Percentiles rank a stretch among this genome's conserved stretches.
phyloP scores from a whole-genome alignment of 768 basidiomycete species.

The Russula sp. region DNA sequence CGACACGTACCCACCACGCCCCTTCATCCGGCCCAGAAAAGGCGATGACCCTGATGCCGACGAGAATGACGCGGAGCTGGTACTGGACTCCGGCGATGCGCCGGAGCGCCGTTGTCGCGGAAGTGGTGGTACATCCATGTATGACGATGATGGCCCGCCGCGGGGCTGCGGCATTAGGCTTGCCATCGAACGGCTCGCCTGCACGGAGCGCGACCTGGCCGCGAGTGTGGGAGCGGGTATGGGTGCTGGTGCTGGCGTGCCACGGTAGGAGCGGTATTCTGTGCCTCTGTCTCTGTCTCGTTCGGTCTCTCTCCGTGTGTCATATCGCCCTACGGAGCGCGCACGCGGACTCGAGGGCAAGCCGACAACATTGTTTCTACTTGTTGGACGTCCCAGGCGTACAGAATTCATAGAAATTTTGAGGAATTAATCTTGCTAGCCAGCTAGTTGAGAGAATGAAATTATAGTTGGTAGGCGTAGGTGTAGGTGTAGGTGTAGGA shows the following conservation, averaged over 20 bases:
- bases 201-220: conserved; percentile 21
- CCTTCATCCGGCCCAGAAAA: conserved; percentile 35
- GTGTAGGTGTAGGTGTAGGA: not conserved
- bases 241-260: not conserved
- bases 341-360: conserved; percentile 39
- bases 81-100: conserved; percentile 18
- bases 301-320: not conserved
- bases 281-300: conserved; percentile 6
- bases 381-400: conserved; percentile 7
- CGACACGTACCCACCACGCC: conserved; percentile 32
- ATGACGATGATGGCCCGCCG: not conserved
- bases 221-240: not conserved
- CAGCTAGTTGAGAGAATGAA: conserved; percentile 11
- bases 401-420: conserved; percentile 17
- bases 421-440: conserved; percentile 1
- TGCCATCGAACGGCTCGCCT: conserved; percentile 25
- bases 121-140: conserved; percentile 20
- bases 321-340: conserved; percentile 32
- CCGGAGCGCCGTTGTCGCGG: conserved; percentile 20
- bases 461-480: not conserved
- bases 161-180: conserved; percentile 16
- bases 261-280: conserved; percentile 17
- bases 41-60: conserved; percentile 30
- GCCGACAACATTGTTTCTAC: conserved; percentile 26
- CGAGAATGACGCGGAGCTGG: conserved; percentile 29